These are phyloP conservation scores for Suhomyces chickasaworum DNA, from an alignment of 1,139 yeast species.

Conservation along the genomic window DNA sequence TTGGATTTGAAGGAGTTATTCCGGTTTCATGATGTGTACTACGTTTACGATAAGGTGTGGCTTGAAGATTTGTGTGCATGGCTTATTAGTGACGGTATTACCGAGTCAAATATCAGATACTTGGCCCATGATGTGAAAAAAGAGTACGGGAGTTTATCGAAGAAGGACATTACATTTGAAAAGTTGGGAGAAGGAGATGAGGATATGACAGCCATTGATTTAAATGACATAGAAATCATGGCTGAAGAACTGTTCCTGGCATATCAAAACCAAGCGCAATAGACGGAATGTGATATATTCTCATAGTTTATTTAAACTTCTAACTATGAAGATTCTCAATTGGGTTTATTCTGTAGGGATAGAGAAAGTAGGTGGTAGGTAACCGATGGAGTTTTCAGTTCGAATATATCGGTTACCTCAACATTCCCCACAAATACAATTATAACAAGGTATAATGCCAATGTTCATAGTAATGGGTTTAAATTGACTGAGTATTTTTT, in stretches of 20 bases:
- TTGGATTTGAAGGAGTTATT: constrained; percentile 71
- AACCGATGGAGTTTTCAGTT: no score
- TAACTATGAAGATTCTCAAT: no score
- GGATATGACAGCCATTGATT: constrained; percentile 44
- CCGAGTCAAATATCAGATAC: constrained; percentile 53
- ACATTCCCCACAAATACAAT: no score
- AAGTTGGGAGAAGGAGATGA: constrained; percentile 29
- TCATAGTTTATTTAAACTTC: no score
- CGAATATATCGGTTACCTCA: no score
- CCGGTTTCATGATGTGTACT: constrained; percentile 82
- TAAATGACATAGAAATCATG: constrained; percentile 55
- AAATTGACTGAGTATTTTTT: not conserved
- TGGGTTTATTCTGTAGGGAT: no score
- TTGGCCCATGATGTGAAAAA: constrained; percentile 67
- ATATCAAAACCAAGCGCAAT: constrained; percentile 11
- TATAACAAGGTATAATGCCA: no score
- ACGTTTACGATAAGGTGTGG: constrained; percentile 79
- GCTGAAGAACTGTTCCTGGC: constrained; percentile 51
- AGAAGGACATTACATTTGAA: constrained; percentile 41
- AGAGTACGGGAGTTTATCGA: constrained; percentile 25
- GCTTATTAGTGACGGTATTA: constrained; percentile 62
- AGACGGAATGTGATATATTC: not conserved
- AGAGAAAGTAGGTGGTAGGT: no score
- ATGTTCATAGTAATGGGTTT: not conserved
- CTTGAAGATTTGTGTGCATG: constrained; percentile 81